phyloP scores from a whole-genome alignment of 345 rosid species.

The Salix arbutifolia region DNA sequence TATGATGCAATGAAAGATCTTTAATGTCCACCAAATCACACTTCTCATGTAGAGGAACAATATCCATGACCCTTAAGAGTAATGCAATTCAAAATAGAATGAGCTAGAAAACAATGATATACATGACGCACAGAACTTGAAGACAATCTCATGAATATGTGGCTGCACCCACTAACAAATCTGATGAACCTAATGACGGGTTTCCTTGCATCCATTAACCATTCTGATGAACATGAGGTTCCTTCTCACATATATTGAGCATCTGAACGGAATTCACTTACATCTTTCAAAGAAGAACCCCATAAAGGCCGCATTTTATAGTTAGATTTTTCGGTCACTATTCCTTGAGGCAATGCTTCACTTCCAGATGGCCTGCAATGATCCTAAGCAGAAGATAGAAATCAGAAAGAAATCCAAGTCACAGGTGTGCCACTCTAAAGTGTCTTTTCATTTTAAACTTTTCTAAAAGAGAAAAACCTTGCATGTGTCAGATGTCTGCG shows the following conservation, averaged over 20 bases:
- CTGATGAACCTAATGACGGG: neutral
- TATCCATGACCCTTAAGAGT: neutral
- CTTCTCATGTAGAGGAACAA: neutral
- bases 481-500: slow-evolving; percentile 38
- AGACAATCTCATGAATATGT: neutral
- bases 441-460: neutral
- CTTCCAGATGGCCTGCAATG: slow-evolving; percentile 48
- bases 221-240: neutral
- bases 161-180: neutral
- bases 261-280: slow-evolving; percentile 11
- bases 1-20: neutral
- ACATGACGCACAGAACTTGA: neutral
- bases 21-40: neutral
- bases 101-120: neutral
- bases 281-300: slow-evolving; percentile 39
- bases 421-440: neutral
- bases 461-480: slow-evolving; percentile 45
- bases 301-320: slow-evolving; percentile 58
- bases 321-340: slow-evolving; percentile 52
- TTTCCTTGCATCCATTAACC: neutral
- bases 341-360: slow-evolving; percentile 65
- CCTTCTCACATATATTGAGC: neutral
- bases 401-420: slow-evolving; percentile 7
- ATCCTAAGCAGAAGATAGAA: slow-evolving; percentile 28
- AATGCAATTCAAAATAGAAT: neutral